Percentiles rank a stretch among this genome's conserved stretches.
These are phyloP conservation scores for Lipomyces japonicus DNA, from an alignment of 805 yeast genomes.

Conservation along the genomic window DNA sequence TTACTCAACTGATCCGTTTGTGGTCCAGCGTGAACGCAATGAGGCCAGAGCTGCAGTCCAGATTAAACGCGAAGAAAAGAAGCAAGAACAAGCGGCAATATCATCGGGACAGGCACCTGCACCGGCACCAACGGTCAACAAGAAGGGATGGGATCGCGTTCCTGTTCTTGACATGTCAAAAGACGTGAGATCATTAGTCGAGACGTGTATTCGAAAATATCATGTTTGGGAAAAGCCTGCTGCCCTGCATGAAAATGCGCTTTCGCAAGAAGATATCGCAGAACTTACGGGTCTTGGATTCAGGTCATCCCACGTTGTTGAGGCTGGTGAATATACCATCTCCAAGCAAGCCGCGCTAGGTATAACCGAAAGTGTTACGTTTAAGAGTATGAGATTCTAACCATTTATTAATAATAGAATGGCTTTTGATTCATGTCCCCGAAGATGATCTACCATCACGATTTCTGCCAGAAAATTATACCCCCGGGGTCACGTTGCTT, in stretches of 20 bases:
- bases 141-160: conserved; percentile 68
- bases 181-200: conserved; percentile 59
- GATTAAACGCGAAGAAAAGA: conserved; percentile 10
- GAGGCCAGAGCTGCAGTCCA: conserved; percentile 44
- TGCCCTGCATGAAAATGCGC: background rate
- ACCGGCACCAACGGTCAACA: conserved; percentile 6
- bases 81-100: conserved; percentile 10
- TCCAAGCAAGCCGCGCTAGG: conserved; percentile 49
- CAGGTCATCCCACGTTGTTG: conserved; percentile 62
- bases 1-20: conserved; percentile 76
- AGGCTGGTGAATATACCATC: conserved; percentile 57
- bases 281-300: conserved; percentile 58
- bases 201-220: conserved; percentile 47
- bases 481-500: conserved; percentile 35
- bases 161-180: conserved; percentile 65
- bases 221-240: conserved; percentile 32
- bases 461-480: conserved; percentile 36
- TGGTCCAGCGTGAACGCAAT: conserved; percentile 56
- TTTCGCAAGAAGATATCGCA: conserved; percentile 25
- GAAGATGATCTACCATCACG: conserved; percentile 81
- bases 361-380: background rate
- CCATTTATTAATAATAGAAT: conserved; percentile 40
- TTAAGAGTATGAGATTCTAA: background rate
- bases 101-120: conserved; percentile 10
- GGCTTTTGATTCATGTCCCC: conserved; percentile 85